Base-by-base conservation (phyloP, 257 asterid genomes). In the Solanum commersonii region DNA sequence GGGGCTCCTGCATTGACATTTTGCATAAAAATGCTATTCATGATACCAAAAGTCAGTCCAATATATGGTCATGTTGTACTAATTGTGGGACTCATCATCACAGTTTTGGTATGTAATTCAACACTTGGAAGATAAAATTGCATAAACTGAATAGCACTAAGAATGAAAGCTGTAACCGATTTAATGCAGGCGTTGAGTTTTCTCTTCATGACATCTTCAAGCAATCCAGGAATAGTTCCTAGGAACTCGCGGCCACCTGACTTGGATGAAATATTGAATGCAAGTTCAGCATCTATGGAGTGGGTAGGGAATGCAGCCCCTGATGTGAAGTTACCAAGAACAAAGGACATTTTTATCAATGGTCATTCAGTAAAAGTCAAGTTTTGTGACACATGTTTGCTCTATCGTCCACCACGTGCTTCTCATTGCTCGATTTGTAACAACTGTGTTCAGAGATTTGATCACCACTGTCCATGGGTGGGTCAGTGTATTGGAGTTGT, bases 391-490 rank as follows among this genome's bases (percentile, higher is more conserved):
- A 96, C 99, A 77, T 96, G 99, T 86, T 87, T 94, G 89, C 87
- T 96, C 22, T 96, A 95, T 89, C 98, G 98, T 72, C 98, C 99
- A 4, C 98, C 98, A 31, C 98, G 98, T 65, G 96, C 98, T 16
- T 96, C 98, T 87, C 98, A 97, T 92, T 97, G 98, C 95, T 96
- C 99, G 8, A 92, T 95, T 76, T 96, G 98, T 97, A 96, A 96
- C 91, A 96, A 95, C 88, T 97, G 99, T 34, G 98, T 97, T 89
- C 94, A 96, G 94, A 93, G 98, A 89, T 95, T 97, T 33, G 99
- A 97, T 95, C 99, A 97, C 89, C 99, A 96, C 91, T 97, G 99
- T 87, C 98, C 99, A 2, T 97, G 98, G 98, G 96, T 96, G 68
- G 98, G 98, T 76, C 99, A 97, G 93, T 96, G 99, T 85, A 96